Evolutionary conservation across 2,329 filamentous ascomycete species (phyloP), one percentile per base, ranked within the genome.

Genomic region (Fragosphaeria purpurea): DNA sequence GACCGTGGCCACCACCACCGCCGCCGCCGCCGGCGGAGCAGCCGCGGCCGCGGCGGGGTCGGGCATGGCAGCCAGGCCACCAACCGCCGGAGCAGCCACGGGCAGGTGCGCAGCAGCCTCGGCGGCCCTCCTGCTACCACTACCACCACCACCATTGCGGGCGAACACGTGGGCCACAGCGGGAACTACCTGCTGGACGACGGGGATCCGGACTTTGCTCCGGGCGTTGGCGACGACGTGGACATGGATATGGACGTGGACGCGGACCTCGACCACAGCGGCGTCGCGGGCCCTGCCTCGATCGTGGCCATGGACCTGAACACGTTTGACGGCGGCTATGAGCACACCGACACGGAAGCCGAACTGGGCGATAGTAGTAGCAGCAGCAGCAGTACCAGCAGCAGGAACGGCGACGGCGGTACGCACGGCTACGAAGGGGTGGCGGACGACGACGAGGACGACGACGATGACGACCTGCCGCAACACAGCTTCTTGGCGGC

Each of bases 281-380:
- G 88, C 38, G 83, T 83, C 22, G 82, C 85, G 53, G 80, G 74
- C 8, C 77, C 80, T 59, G 71, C 70, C 60, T 42, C 33, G 4
- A 45, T 30, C n/a, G 52, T 7, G 3, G 44, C 35, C 7, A 53
- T 55, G 48, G 51, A 56, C 37, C 37, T 53, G 8, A 57, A 51
- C 37, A 48, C 44, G 9, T 48, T 53, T 31, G 51, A 47, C 9
- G 55, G 68, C 32, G 77, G 79, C 58, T 88, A 88, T 68, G 85
- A 89, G 69, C 85, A 88, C 62, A 88, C 85, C 7, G 85, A 88
- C 65, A 85, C 83, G 2, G 85, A 88, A 57, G 83, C 74, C 7
- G 81, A 82, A 47, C 57, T 81, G 47, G n/a, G n/a, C n/a, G n/a
- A n/a, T n/a, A n/a, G n/a, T n/a, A n/a, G n/a, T n/a, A 74, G 67